A percentile compares a stretch with the other conserved stretches of the same genome.
Evolutionary conservation across 176 grass and related monocot genomes (phyloP).

Genomic region (Avena eriantha): DNA sequence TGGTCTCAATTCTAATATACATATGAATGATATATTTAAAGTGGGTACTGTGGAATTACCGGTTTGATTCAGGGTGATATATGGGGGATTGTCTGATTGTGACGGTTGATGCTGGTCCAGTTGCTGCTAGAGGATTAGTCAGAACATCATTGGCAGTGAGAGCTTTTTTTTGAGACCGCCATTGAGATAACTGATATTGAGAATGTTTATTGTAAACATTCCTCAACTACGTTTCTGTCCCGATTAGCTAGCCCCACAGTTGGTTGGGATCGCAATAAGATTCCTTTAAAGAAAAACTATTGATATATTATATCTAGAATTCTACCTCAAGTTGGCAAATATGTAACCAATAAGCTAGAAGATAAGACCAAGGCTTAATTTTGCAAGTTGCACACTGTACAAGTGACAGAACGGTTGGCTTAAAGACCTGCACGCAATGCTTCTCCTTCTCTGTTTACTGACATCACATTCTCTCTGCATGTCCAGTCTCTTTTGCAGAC

Average conservation of each 20-base stretch:
- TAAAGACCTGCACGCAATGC: background rate
- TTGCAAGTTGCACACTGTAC: conserved; percentile 18
- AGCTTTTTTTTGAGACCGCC: background rate
- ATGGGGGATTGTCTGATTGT: conserved; percentile 15
- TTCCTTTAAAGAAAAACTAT: background rate
- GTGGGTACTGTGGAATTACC: background rate
- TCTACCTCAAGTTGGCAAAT: conserved; percentile 15
- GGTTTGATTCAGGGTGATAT: conserved; percentile 7
- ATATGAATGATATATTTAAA: background rate
- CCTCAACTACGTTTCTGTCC: conserved; percentile 13
- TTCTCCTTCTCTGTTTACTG: conserved; percentile 19
- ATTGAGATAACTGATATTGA: conserved; percentile 22
- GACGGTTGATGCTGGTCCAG: background rate
- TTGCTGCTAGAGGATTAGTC: conserved; percentile 22
- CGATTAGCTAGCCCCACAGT: background rate
- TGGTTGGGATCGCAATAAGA: conserved; percentile 29
- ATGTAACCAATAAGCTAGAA: background rate
- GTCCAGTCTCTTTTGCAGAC: conserved; percentile 92
- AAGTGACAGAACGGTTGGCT: conserved; percentile 8
- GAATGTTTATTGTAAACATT: conserved; percentile 12
- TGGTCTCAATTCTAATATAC: background rate
- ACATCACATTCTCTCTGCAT: conserved; percentile 34
- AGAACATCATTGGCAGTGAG: background rate
- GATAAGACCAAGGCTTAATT: background rate
- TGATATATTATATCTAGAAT: background rate